Evolutionary conservation across 306 rosid genomes (phyloP), one percentile per base, ranked within the genome.

Genomic region (Mucuna pruriens): DNA sequence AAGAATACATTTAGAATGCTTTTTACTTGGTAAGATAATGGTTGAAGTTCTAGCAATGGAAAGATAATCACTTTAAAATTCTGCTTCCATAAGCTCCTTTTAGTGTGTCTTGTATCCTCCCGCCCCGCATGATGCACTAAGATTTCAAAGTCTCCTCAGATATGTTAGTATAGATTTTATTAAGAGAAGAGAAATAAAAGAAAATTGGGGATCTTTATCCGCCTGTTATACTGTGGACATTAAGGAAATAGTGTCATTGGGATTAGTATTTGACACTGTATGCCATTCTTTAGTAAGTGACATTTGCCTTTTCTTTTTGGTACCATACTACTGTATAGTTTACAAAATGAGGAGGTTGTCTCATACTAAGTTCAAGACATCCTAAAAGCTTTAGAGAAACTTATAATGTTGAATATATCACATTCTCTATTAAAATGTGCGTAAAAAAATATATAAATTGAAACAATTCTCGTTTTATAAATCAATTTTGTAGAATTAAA

Each of bases 11-110:
- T 42, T 40, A 26, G 38, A 39, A 58, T 25, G n/a, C 6, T 26
- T 68, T 66, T 45, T 45, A 42, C 15, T 33, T 31, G 26, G 64
- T 13, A 71, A 19, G 38, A 54, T 26, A 40, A 52, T 74, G 12
- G 52, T 66, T 75, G 7, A 54, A 66, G 4, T 55, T 78, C 42
- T 54, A 22, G 63, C 66, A 78, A 42, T 54, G 23, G 38, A 55
- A 63, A 72, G 36, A 20, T 61, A 34, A 40, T 71, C 46, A 23
- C 17, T 54, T 36, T 76, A 20, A 36, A 58, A 5, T 36, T 71
- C 6, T 62, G 39, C 20, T 5, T 67, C 38, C 25, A 46, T 58
- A 38, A 60, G 29, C 29, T 62, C 49, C 66, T 34, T 55, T 58
- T 38, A 36, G 11, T 61, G 16, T 34, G 36, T 48, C 11, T 57